Evolutionary conservation across 2,329 filamentous ascomycete species (phyloP).

Genomic region (Beauveria sp.): DNA sequence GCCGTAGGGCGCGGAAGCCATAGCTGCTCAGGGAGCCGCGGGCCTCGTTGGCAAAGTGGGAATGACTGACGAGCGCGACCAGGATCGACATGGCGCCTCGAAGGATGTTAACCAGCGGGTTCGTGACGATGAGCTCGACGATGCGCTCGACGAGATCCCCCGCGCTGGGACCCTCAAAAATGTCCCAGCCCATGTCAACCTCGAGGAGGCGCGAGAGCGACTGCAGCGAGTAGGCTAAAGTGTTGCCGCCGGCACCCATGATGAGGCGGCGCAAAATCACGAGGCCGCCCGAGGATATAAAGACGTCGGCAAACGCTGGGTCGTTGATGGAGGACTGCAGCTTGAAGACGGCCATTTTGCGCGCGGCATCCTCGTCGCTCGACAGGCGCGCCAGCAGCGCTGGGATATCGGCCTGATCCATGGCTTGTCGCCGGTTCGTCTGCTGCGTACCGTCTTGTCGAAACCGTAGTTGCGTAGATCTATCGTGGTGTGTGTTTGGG

Average conservation of each 20-base stretch:
- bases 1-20: slow-evolving; percentile 86
- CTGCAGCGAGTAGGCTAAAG: slow-evolving; percentile 88
- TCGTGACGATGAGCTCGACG: slow-evolving; percentile 87
- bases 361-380: slow-evolving; percentile 76
- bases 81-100: slow-evolving; percentile 95
- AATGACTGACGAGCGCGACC: slow-evolving; percentile 84
- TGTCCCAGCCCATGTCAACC: slow-evolving; percentile 97
- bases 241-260: slow-evolving; percentile 82
- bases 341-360: slow-evolving; percentile 99
- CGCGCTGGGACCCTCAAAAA: slow-evolving; percentile 56
- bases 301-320: slow-evolving; percentile 91
- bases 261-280: slow-evolving; percentile 74
- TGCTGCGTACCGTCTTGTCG: background rate
- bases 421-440: slow-evolving; percentile 20
- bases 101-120: slow-evolving; percentile 94
- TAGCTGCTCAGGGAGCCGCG: slow-evolving; percentile 51
- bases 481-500: background rate
- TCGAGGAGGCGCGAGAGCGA: slow-evolving; percentile 82
- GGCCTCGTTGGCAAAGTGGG: slow-evolving; percentile 46
- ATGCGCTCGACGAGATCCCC: slow-evolving; percentile 66
- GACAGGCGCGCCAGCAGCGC: slow-evolving; percentile 55
- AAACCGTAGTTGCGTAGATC: background rate
- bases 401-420: slow-evolving; percentile 62
- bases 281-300: slow-evolving; percentile 83
- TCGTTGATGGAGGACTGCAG: slow-evolving; percentile 92